Evolutionary conservation across 805 yeast genomes (phyloP).

Genomic region (Kodamaea kakaduensis): DNA sequence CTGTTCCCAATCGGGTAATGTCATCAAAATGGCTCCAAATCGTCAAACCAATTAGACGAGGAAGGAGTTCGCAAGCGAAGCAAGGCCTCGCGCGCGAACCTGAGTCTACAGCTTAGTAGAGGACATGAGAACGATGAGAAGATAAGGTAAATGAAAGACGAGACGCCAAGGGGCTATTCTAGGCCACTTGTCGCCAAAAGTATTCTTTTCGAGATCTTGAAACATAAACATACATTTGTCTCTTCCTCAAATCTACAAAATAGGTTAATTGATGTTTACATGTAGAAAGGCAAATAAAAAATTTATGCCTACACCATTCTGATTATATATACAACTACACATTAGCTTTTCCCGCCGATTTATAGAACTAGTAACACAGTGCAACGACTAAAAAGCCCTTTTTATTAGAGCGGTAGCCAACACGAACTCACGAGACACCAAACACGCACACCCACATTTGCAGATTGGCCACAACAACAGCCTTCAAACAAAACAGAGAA

Average conservation of each 20-base stretch:
- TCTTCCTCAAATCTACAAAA: slow-evolving; percentile 1
- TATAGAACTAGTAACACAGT: neutral
- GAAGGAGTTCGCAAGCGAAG: neutral
- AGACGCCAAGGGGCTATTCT: no score
- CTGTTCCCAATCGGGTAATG: slow-evolving; percentile 1
- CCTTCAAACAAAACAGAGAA: no score
- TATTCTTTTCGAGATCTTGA: slow-evolving; percentile 1
- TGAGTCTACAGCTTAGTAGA: no score
- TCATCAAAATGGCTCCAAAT: slow-evolving; percentile 4
- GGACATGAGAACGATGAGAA: no score
- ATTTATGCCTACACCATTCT: neutral
- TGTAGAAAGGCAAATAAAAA: neutral
- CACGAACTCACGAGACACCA: neutral
- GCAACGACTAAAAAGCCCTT: slow-evolving; percentile 1
- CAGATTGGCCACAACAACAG: no score
- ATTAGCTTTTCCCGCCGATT: neutral
- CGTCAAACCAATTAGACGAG: slow-evolving; percentile 3
- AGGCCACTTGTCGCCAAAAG: no score
- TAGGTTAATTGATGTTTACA: slow-evolving; percentile 4
- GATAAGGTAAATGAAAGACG: no score
- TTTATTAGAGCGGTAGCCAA: neutral
- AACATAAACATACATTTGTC: neutral
- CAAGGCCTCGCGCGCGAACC: no score
- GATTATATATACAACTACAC: slow-evolving; percentile 1
- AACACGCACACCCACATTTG: neutral